Percentiles rank a stretch among this genome's conserved stretches.
Evolutionary conservation across 2,329 filamentous ascomycete genomes (phyloP).

Genomic region (Ascochyta clinopodiicola): DNA sequence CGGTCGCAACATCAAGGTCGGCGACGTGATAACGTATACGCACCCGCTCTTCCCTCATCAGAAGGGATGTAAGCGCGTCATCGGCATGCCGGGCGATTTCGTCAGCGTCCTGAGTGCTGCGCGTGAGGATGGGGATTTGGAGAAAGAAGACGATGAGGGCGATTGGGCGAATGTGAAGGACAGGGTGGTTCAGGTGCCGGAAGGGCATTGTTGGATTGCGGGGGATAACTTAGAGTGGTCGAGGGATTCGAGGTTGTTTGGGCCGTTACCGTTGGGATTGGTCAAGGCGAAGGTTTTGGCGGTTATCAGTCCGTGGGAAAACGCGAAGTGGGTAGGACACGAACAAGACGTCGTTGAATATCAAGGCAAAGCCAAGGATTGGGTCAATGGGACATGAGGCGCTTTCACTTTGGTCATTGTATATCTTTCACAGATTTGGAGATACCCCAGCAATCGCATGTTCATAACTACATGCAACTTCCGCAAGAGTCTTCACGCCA

Average conservation of each 20-base stretch:
- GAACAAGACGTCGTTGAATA: constrained; percentile 22
- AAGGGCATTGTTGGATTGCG: constrained; percentile 88
- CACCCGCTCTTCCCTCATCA: constrained; percentile 69
- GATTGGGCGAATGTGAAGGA: constrained; percentile 40
- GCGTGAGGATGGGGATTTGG: constrained; percentile 33
- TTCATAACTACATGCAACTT: background rate
- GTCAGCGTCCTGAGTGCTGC: constrained; percentile 70
- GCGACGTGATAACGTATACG: constrained; percentile 81
- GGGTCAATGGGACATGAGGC: constrained; percentile 3
- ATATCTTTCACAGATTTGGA: background rate
- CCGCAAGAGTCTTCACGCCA: no score
- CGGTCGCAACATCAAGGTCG: constrained; percentile 73
- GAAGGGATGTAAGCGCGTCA: constrained; percentile 77
- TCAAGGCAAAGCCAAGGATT: constrained; percentile 19
- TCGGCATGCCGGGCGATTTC: constrained; percentile 68
- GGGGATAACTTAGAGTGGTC: constrained; percentile 89
- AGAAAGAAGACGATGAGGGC: constrained; percentile 28
- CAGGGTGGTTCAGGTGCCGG: constrained; percentile 77
- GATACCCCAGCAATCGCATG: background rate
- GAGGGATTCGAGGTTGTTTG: constrained; percentile 84
- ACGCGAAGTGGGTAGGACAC: constrained; percentile 36
- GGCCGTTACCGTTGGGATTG: constrained; percentile 83
- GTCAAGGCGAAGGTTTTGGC: constrained; percentile 81
- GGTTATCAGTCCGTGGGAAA: constrained; percentile 32
- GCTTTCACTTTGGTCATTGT: background rate